Percentiles rank a stretch among this genome's conserved stretches.
Evolutionary conservation across 2,329 filamentous ascomycete species (phyloP).

Genomic region (Cordyceps tenuipes): DNA sequence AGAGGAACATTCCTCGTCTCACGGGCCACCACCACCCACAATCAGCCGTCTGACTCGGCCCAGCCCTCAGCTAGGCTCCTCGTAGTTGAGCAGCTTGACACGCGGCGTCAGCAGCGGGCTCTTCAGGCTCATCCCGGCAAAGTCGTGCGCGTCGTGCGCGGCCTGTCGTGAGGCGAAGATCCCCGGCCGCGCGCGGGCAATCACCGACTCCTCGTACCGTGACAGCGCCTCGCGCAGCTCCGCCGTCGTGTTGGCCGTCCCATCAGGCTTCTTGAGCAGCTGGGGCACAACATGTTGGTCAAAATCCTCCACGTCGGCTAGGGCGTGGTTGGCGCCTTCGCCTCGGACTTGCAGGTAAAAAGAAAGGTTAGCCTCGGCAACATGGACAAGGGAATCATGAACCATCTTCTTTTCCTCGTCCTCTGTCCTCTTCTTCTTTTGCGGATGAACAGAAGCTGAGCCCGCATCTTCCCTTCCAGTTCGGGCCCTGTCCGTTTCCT

Average conservation of each 20-base stretch:
- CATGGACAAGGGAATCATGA: background rate
- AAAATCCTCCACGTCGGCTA: slow-evolving; percentile 42
- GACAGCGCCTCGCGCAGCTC: slow-evolving; percentile 24
- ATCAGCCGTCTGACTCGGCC: too few relatives aligned
- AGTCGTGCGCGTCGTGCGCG: slow-evolving; percentile 47
- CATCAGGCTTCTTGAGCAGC: background rate
- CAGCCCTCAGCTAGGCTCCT: too few relatives aligned
- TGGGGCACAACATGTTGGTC: slow-evolving; percentile 23
- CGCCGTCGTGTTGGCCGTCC: background rate
- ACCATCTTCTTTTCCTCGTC: too few relatives aligned
- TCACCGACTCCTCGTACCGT: slow-evolving; percentile 37
- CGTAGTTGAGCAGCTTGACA: slow-evolving; percentile 20
- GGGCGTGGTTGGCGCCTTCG: slow-evolving; percentile 49
- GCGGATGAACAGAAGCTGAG: background rate
- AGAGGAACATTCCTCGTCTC: too few relatives aligned
- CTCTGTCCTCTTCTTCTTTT: background rate
- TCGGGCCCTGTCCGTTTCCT: too few relatives aligned
- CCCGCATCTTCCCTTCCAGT: background rate
- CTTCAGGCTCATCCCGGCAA: slow-evolving; percentile 27
- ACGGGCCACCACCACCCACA: too few relatives aligned
- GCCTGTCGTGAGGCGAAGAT: slow-evolving; percentile 43
- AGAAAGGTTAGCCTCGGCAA: background rate
- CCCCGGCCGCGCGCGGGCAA: slow-evolving; percentile 33
- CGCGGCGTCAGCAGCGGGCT: slow-evolving; percentile 34
- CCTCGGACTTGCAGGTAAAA: slow-evolving; percentile 37